Evolutionary conservation across 306 rosid species (phyloP).

Genomic region (Quercus mongolica): DNA sequence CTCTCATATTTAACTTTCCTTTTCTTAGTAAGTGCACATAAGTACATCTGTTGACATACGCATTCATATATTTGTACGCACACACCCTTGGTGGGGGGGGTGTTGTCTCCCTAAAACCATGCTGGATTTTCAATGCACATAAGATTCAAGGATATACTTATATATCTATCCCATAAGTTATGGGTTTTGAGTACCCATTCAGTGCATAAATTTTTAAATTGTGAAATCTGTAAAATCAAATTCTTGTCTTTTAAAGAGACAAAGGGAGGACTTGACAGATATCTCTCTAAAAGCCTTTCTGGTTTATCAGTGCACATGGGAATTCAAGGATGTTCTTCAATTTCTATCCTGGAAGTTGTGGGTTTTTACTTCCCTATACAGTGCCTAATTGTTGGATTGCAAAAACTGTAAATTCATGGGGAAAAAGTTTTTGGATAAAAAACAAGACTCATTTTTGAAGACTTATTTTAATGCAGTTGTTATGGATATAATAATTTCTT

Average conservation of each 20-base stretch:
- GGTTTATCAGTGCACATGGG: too few species aligned
- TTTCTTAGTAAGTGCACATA: not conserved
- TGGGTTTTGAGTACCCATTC: not conserved
- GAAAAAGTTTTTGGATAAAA: too few species aligned
- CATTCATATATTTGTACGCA: not conserved
- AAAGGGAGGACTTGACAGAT: too few species aligned
- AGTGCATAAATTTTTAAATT: not conserved
- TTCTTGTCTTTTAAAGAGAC: not conserved
- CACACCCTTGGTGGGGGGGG: too few species aligned
- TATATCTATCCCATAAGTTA: not conserved
- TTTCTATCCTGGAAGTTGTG: too few species aligned
- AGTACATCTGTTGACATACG: not conserved
- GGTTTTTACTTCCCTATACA: too few species aligned
- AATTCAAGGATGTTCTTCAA: too few species aligned
- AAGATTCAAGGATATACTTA: not conserved
- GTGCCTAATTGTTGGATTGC: too few species aligned
- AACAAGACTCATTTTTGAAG: too few species aligned
- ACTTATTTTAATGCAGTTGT: not conserved
- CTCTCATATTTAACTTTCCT: too few species aligned
- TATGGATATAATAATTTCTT: not conserved
- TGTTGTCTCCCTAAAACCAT: not conserved
- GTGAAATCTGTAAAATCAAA: not conserved
- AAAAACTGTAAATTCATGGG: too few species aligned
- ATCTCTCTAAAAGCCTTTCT: too few species aligned
- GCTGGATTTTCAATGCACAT: not conserved